Evolutionary conservation across 176 grass and related monocot genomes (phyloP), one percentile per base, ranked within the genome.

Genomic region (Oryza meridionalis): DNA sequence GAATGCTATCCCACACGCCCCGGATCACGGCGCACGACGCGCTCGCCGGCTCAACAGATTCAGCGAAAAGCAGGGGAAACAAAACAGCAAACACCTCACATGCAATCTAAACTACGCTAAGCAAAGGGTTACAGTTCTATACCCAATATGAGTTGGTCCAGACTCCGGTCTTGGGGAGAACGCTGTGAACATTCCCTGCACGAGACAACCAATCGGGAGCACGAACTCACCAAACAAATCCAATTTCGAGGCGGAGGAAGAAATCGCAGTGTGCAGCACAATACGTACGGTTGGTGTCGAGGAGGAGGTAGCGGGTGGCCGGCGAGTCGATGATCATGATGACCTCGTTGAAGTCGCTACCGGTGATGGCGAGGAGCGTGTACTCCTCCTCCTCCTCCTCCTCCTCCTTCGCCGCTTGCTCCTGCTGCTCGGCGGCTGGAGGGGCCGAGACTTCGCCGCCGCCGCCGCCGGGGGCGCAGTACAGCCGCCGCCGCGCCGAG

Each of bases 91-190:
- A 43, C 9, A 43, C 42, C 42, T 43, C 7, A 10, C 42, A 43
- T 43, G 42, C 8, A 43, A 43, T 10, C 42, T 42, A 2, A 42
- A 42, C 40, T 42, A 6, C 40, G 9, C 8, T 43, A 43, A 43
- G 42, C 0, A 43, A 7, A 43, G 42, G 8, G 11, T 43, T 43
- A 10, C 42, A 43, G 42, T 43, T 43, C 7, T 11, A 43, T 43
- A 10, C 94, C 92, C 94, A 97, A 76, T 97, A 97, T 8, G 92
- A 97, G 12, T 93, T 93, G n/a, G 94, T 97, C 94, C 92, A 97
- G 26, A 94, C 37, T 59, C 70, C 77, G 17, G 86, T 83, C 86
- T 94, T 97, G 44, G 85, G 91, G 6, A 97, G 76, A 87, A 97
- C 75, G 86, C 94, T 94, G 70, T 97, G 92, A 59, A 97, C 78